Evolutionary conservation across 1,139 yeast species (phyloP).

Genomic region (Nakaseomyces glabratus): DNA sequence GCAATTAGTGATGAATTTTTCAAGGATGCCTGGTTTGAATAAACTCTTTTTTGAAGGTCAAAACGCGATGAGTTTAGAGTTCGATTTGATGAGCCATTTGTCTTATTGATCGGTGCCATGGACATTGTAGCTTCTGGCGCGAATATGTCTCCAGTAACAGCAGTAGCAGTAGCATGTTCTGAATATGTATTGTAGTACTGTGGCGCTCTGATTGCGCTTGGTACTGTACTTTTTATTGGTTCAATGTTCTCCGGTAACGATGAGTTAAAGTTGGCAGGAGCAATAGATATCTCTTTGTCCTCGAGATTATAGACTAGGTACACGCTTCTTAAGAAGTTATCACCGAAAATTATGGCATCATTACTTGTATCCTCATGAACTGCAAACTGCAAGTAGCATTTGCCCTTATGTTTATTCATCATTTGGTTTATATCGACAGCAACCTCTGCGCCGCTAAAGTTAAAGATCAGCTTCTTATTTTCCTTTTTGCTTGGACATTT

Average conservation of each 20-base stretch:
- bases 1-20: no score
- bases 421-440: constrained; percentile 40
- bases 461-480: constrained; percentile 31
- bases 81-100: no score
- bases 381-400: constrained; percentile 31
- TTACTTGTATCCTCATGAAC: no score
- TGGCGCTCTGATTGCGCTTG: constrained; percentile 38
- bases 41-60: no score
- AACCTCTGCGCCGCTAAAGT: constrained; percentile 46
- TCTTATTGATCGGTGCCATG: no score
- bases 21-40: no score
- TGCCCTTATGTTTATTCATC: constrained; percentile 19
- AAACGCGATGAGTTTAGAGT: no score
- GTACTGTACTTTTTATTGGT: constrained; percentile 35
- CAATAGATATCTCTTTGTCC: constrained; percentile 53
- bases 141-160: not conserved
- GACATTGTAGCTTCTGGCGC: no score
- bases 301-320: constrained; percentile 74
- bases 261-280: constrained; percentile 41
- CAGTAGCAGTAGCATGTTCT: constrained; percentile 6
- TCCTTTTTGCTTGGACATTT: constrained; percentile 25
- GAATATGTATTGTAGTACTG: constrained; percentile 30
- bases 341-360: constrained; percentile 46
- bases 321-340: constrained; percentile 59
- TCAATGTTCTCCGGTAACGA: constrained; percentile 39